phyloP scores from a whole-genome alignment of 2,329 filamentous ascomycete genomes.

The Coleophoma eucalyptorum region DNA sequence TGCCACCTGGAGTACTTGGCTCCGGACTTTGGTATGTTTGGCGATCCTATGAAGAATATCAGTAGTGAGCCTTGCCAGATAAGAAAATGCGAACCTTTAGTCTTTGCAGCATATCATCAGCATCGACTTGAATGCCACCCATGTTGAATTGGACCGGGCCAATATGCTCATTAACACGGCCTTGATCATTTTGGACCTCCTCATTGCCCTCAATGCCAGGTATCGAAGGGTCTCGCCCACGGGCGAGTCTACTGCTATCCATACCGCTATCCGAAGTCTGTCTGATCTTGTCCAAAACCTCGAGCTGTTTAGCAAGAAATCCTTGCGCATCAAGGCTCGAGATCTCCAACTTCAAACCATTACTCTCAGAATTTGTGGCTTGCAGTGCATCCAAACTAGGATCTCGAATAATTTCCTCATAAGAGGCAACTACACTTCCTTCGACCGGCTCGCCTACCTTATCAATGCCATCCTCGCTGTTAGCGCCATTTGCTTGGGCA shows the following conservation, averaged over 20 bases:
- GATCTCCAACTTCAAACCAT: conserved; percentile 42
- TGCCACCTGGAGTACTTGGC: conserved; percentile 20
- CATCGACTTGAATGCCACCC: conserved; percentile 93
- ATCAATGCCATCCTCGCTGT: conserved; percentile 7
- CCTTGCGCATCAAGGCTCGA: conserved; percentile 71
- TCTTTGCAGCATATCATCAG: conserved; percentile 86
- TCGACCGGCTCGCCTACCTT: conserved; percentile 17
- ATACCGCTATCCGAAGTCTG: conserved; percentile 48
- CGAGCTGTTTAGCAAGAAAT: conserved; percentile 73
- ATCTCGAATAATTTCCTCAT: conserved; percentile 77
- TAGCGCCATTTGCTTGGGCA: conserved; percentile 18
- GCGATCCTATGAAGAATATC: conserved; percentile 22
- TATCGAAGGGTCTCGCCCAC: conserved; percentile 15
- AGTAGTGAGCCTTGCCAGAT: neutral
- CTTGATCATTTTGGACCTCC: conserved; percentile 19
- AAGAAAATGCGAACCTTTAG: conserved; percentile 61
- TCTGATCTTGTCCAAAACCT: conserved; percentile 64
- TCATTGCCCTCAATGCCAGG: conserved; percentile 14
- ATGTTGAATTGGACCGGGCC: conserved; percentile 97
- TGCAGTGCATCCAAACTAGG: conserved; percentile 61
- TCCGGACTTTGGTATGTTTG: conserved; percentile 28
- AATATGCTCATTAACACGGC: conserved; percentile 62
- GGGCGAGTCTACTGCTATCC: conserved; percentile 20
- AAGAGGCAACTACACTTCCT: conserved; percentile 65
- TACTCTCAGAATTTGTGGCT: conserved; percentile 43